phyloP scores from a whole-genome alignment of 2,329 filamentous ascomycete genomes.

The Xylariaceae sp. region DNA sequence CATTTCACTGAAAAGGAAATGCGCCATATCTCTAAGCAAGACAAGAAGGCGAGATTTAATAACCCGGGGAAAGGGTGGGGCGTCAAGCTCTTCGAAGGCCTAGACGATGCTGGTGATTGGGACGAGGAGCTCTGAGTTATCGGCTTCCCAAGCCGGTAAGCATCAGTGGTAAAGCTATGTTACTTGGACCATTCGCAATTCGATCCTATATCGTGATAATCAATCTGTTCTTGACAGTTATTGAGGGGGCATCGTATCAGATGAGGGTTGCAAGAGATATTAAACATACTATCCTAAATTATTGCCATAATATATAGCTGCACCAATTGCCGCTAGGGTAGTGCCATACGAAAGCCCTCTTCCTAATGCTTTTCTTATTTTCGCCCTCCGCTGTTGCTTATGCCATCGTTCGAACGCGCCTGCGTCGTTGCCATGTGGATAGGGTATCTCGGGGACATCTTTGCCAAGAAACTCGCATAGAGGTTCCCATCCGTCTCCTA shows the following conservation, averaged over 20 bases:
- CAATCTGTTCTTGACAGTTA: too few relatives aligned
- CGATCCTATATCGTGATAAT: too few relatives aligned
- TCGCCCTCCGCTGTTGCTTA: background rate
- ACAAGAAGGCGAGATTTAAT: constrained; percentile 36
- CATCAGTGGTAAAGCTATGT: too few relatives aligned
- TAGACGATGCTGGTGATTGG: constrained; percentile 33
- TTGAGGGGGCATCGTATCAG: too few relatives aligned
- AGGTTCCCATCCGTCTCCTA: background rate
- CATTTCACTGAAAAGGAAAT: constrained; percentile 39
- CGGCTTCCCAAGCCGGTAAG: too few relatives aligned
- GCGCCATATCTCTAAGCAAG: constrained; percentile 27
- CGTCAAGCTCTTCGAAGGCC: constrained; percentile 37
- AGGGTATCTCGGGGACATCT: background rate
- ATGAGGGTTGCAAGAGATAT: too few relatives aligned
- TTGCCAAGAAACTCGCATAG: background rate
- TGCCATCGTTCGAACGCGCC: background rate
- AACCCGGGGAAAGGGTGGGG: constrained; percentile 40
- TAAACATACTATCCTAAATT: too few relatives aligned
- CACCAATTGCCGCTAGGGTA: too few relatives aligned
- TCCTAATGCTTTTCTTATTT: background rate
- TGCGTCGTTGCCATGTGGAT: background rate
- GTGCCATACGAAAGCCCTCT: background rate
- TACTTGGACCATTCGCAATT: too few relatives aligned
- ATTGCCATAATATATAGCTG: too few relatives aligned
- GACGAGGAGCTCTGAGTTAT: constrained; percentile 17